phyloP scores from a whole-genome alignment of 129 eudicot genomes.

The Saposhnikovia divaricata region DNA sequence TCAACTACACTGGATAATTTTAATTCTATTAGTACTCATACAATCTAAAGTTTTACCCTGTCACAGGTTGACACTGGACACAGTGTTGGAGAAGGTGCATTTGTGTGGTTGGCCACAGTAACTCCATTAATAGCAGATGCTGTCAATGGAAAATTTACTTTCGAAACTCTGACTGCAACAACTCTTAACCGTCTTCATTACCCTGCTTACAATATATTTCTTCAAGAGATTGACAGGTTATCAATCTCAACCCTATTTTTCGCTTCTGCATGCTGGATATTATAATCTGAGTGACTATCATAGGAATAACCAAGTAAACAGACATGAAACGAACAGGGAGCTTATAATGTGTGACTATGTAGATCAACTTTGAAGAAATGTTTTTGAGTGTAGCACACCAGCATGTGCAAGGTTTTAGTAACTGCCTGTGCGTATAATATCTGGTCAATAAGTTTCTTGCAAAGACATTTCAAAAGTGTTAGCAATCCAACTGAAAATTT shows the following conservation, averaged over 20 bases:
- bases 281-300: neutral
- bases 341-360: neutral
- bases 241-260: neutral
- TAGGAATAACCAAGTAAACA: neutral
- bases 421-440: neutral
- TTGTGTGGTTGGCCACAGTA: slow-evolving; percentile 78
- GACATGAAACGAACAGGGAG: neutral
- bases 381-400: neutral
- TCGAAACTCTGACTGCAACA: slow-evolving; percentile 68
- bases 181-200: slow-evolving; percentile 63
- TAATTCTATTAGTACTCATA: neutral
- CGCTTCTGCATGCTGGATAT: neutral
- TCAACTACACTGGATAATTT: neutral
- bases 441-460: neutral
- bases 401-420: neutral
- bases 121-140: slow-evolving; percentile 62
- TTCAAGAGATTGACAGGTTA: slow-evolving; percentile 62
- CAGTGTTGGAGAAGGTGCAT: slow-evolving; percentile 67
- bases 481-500: neutral
- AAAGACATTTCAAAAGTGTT: neutral
- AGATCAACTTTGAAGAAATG: neutral
- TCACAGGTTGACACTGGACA: slow-evolving; percentile 73
- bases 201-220: slow-evolving; percentile 72
- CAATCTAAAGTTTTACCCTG: neutral
- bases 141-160: slow-evolving; percentile 68